A percentile compares a stretch with the other conserved stretches of the same genome.
These are phyloP conservation scores for Fusarium xylarioides DNA, from an alignment of 2,329 filamentous ascomycete species.

Conservation along the genomic window DNA sequence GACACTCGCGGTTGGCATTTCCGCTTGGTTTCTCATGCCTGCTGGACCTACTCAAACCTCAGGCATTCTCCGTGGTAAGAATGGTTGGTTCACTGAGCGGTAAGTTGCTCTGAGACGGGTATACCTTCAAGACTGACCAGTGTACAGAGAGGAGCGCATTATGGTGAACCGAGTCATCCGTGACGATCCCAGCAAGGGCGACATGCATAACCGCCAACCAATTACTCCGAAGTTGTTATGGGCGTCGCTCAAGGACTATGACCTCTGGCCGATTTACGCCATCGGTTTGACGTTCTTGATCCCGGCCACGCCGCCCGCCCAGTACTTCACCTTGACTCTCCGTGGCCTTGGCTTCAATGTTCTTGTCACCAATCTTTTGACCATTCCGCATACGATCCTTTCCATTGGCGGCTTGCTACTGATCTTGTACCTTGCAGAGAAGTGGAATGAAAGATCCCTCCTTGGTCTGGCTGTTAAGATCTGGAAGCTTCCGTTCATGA, in stretches of 20 bases:
- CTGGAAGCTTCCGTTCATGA: not conserved
- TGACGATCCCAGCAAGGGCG: not conserved
- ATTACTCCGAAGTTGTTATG: not conserved
- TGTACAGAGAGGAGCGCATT: not conserved
- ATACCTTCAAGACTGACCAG: rapidly evolving
- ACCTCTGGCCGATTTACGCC: not conserved
- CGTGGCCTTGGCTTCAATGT: not conserved
- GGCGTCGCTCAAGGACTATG: not conserved
- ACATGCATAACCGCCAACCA: not conserved
- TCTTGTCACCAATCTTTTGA: not conserved
- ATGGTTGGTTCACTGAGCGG: not conserved
- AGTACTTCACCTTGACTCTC: not conserved
- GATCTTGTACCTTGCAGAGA: not conserved
- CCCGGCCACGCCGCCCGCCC: not conserved
- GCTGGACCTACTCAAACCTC: not conserved
- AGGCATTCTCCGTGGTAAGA: not conserved
- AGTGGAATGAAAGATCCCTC: not conserved
- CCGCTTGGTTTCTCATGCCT: not conserved
- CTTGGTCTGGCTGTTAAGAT: not conserved
- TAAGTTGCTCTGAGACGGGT: not conserved
- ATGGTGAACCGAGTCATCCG: not conserved
- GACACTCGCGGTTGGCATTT: not conserved
- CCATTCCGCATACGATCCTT: not conserved
- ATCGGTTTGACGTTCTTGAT: not conserved
- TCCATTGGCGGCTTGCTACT: not conserved